These are phyloP conservation scores for Yamadazyma friedrichii DNA, from an alignment of 1,139 yeast species.

Conservation along the genomic window DNA sequence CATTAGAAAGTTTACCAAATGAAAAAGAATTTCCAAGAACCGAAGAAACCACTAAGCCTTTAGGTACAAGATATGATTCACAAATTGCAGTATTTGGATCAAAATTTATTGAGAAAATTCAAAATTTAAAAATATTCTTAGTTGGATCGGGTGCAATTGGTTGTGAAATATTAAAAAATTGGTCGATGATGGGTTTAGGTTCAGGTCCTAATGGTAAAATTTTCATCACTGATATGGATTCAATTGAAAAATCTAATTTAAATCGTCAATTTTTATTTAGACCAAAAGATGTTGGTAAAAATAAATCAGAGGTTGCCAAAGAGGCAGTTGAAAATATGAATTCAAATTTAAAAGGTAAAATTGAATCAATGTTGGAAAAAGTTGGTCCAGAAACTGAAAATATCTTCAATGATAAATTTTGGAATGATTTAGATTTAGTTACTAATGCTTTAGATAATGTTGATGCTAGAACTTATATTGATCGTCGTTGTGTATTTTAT, in stretches of 20 bases:
- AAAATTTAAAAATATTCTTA: constrained; percentile 78
- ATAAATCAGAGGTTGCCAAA: constrained; percentile 90
- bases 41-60: constrained; percentile 71
- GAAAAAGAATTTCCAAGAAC: constrained; percentile 56
- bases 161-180: constrained; percentile 96
- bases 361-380: constrained; percentile 75
- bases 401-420: constrained; percentile 81
- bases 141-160: constrained; percentile 99
- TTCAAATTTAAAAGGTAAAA: constrained; percentile 76
- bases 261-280: constrained; percentile 96
- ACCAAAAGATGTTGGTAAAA: constrained; percentile 89
- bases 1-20: constrained; percentile 84
- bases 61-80: constrained; percentile 81
- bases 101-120: constrained; percentile 67
- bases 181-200: constrained; percentile 97
- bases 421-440: constrained; percentile 81
- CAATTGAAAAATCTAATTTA: constrained; percentile 91
- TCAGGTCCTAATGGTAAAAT: constrained; percentile 88
- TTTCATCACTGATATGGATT: constrained; percentile 86
- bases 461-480: constrained; percentile 97
- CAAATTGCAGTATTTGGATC: constrained; percentile 94
- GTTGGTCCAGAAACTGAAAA: constrained; percentile 93
- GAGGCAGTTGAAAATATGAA: constrained; percentile 81
- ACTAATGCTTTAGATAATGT: constrained; percentile 96
- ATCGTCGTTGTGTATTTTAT: constrained; percentile 92